A percentile compares a stretch with the other conserved stretches of the same genome.
These are phyloP conservation scores for Phenoliferia sp. DNA, from an alignment of 1,284 basidiomycete species.

Conservation along the genomic window DNA sequence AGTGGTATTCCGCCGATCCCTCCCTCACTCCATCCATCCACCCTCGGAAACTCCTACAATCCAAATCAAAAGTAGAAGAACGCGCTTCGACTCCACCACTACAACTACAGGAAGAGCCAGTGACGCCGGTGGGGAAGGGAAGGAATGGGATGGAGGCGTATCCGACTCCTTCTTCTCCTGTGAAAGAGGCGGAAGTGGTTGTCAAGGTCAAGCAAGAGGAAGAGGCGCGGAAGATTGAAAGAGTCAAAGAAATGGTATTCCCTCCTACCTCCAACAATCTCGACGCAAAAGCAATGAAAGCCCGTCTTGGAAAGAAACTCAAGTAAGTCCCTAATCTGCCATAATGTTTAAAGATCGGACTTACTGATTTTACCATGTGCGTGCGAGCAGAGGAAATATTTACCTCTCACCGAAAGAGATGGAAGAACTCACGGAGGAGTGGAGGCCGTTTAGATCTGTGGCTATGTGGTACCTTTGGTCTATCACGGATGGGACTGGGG, in stretches of 20 bases:
- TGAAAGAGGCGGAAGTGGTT: conserved; percentile 30
- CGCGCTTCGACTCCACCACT: conserved; percentile 1
- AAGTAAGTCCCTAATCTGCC: conserved; percentile 56
- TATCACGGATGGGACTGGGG: not conserved
- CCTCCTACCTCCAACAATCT: conserved; percentile 58
- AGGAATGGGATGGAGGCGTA: conserved; percentile 15
- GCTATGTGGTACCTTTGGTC: conserved; percentile 33
- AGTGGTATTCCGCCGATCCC: conserved; percentile 31
- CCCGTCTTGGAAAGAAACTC: conserved; percentile 71
- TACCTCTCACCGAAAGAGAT: conserved; percentile 76
- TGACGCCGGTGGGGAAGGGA: conserved; percentile 2
- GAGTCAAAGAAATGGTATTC: conserved; percentile 42
- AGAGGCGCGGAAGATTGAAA: conserved; percentile 3
- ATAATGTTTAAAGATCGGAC: not conserved
- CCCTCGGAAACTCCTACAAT: conserved; percentile 22
- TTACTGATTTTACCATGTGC: too few species aligned
- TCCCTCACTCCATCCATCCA: conserved; percentile 26
- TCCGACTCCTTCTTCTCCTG: conserved; percentile 16
- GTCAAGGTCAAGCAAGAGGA: conserved; percentile 39
- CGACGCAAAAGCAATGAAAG: conserved; percentile 57
- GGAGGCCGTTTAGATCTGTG: conserved; percentile 60
- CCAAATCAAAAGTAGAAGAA: too few species aligned
- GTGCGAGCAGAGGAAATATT: conserved; percentile 60
- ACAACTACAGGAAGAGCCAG: not conserved
- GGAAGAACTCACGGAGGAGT: conserved; percentile 66